Evolutionary conservation across 768 basidiomycete species (phyloP).

Genomic region (Strobilomyces echinocephalus): DNA sequence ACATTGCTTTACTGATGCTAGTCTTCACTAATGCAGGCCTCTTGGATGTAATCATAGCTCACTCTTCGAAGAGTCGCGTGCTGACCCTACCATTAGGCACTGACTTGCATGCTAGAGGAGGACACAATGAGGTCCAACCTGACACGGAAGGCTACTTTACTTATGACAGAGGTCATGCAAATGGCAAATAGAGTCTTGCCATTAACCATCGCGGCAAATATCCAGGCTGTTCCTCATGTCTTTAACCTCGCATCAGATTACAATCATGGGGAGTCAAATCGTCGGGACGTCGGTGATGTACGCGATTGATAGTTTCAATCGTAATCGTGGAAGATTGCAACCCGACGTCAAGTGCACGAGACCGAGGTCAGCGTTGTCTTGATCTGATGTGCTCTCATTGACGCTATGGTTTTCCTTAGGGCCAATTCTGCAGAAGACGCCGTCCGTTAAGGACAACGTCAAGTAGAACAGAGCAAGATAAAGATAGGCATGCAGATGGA

Average conservation of each 20-base stretch:
- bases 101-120: conserved; percentile 83
- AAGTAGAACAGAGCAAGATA: conserved; percentile 85
- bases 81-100: conserved; percentile 51
- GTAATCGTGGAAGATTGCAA: conserved; percentile 74
- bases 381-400: not conserved
- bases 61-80: not conserved
- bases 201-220: conserved; percentile 69
- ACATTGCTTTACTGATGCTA: conserved; percentile 77
- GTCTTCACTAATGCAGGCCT: conserved; percentile 86
- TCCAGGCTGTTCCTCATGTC: conserved; percentile 83
- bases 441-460: conserved; percentile 80
- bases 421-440: conserved; percentile 84
- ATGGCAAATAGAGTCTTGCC: conserved; percentile 87
- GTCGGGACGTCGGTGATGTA: conserved; percentile 81
- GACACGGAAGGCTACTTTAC: conserved; percentile 84
- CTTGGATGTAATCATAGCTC: conserved; percentile 61
- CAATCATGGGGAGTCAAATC: conserved; percentile 65
- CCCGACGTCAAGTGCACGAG: conserved; percentile 55
- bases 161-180: conserved; percentile 88
- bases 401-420: conserved; percentile 30
- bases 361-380: conserved; percentile 47
- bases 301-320: conserved; percentile 88
- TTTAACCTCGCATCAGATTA: conserved; percentile 85
- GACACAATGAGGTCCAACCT: conserved; percentile 63
- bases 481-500: conserved; percentile 94